Evolutionary conservation across 352 stramenopile genomes (phyloP), one percentile per base, ranked within the genome.

Genomic region (Globisporangium carolinianum): DNA sequence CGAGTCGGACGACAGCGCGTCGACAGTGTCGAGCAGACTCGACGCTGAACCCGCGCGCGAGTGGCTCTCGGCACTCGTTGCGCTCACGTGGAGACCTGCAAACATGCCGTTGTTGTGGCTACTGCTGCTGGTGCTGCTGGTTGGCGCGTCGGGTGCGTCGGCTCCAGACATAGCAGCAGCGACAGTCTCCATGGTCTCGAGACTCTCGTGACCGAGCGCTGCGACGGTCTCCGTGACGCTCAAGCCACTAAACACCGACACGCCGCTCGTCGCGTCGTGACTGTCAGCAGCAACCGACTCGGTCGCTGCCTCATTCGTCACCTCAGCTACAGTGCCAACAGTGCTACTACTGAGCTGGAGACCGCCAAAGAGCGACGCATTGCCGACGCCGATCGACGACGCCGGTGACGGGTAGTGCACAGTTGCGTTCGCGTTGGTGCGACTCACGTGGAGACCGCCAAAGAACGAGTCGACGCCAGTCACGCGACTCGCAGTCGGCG

Each of bases 321-420:
- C 12, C 38, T 55, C 38, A 47, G 24, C 47, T 46, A 17, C 24
- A 46, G 12, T 5, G 52, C 48, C n/a, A 50, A 24, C 17, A 9
- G 42, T 36, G 35, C 4, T 52, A 3, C 58, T 47, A 14, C 37
- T 38, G 12, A 55, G 45, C 35, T 66, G 49, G 35, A 64, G 62
- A 7, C 63, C 67, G 2, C 74, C 75, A 43, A 84, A 84, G 57
- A 84, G 77, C 37, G 59, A 32, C 24, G 24, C 24, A 32, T 32
- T 32, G 24, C 24, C 24, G 24, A 32, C 24, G 2, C 24, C 24
- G 24, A 32, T 32, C 24, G 24, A 32, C 24, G 24, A 32, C 24
- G 24, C 24, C 0, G 24, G 24, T 2, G 24, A 32, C 1, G 24
- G 24, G 24, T 32, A 32, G 24, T 32, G 24, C 24, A 32, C 24